Percentiles rank a stretch among this genome's conserved stretches.
These are phyloP conservation scores for Chaetomium strumarium DNA, from an alignment of 2,329 filamentous ascomycete genomes.

Conservation along the genomic window DNA sequence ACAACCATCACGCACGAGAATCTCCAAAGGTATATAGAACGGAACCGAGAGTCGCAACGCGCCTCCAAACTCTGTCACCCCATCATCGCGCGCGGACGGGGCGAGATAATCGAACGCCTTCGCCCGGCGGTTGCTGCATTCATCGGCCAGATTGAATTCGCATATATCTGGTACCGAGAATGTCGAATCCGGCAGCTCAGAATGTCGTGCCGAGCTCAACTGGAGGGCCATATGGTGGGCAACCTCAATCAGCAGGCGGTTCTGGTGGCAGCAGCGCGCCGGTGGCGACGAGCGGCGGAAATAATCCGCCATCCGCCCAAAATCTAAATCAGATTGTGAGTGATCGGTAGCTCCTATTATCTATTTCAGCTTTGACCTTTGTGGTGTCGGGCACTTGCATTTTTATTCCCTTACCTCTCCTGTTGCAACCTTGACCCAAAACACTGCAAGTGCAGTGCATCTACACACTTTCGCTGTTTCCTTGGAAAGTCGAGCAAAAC, in stretches of 20 bases:
- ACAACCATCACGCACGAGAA: too few species aligned
- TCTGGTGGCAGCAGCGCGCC: constrained; percentile 12
- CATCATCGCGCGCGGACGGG: background rate
- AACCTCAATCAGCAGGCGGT: constrained; percentile 23
- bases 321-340: constrained; percentile 95
- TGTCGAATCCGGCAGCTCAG: constrained; percentile 20
- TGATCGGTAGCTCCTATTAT: constrained; percentile 15
- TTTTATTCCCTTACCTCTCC: background rate
- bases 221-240: constrained; percentile 18
- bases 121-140: background rate
- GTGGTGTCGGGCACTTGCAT: background rate
- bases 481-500: too few species aligned
- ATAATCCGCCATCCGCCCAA: constrained; percentile 62
- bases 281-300: constrained; percentile 19
- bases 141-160: background rate
- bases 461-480: too few species aligned
- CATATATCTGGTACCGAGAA: constrained; percentile 12
- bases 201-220: constrained; percentile 13
- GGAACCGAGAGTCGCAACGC: background rate
- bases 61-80: background rate
- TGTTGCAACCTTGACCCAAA: background rate
- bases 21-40: too few species aligned
- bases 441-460: too few species aligned
- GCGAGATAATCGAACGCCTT: background rate
- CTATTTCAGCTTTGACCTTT: background rate